phyloP scores from a whole-genome alignment of 805 yeast species.

The Komagataella ulmi region DNA sequence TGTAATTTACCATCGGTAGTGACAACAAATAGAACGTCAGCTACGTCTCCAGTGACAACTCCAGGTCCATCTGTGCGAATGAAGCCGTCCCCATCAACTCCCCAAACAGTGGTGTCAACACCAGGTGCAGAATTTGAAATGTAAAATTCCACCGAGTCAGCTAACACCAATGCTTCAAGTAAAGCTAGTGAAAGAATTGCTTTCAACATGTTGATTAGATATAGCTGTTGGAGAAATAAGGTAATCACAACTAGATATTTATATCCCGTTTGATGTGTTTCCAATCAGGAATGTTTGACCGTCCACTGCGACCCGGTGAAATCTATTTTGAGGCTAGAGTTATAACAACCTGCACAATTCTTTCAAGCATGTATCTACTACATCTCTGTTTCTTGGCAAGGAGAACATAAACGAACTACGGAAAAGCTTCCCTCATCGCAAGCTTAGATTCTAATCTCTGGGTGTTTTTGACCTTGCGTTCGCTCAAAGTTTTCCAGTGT shows the following conservation, averaged over 20 bases:
- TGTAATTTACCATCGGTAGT: neutral
- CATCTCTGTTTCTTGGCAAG: neutral
- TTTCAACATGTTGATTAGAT: neutral
- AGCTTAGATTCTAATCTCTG: neutral
- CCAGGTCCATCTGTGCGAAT: constrained; percentile 8
- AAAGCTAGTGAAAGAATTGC: neutral
- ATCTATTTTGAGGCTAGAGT: neutral
- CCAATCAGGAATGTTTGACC: neutral
- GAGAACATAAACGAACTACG: neutral
- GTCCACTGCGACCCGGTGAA: neutral
- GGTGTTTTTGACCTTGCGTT: neutral
- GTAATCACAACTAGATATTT: neutral
- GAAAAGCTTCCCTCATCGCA: neutral
- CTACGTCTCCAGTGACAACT: too few species aligned
- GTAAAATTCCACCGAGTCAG: neutral
- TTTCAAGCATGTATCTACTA: neutral
- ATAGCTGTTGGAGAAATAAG: neutral
- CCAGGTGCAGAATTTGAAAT: neutral
- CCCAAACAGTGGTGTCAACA: neutral
- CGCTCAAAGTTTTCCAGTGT: neutral
- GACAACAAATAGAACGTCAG: neutral
- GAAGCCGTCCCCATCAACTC: constrained; percentile 1
- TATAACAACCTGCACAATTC: neutral
- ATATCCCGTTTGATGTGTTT: neutral
- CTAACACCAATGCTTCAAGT: neutral